A percentile compares a stretch with the other conserved stretches of the same genome.
These are phyloP conservation scores for Calonectria fujianensis DNA, from an alignment of 2,329 filamentous ascomycete genomes.

Conservation along the genomic window DNA sequence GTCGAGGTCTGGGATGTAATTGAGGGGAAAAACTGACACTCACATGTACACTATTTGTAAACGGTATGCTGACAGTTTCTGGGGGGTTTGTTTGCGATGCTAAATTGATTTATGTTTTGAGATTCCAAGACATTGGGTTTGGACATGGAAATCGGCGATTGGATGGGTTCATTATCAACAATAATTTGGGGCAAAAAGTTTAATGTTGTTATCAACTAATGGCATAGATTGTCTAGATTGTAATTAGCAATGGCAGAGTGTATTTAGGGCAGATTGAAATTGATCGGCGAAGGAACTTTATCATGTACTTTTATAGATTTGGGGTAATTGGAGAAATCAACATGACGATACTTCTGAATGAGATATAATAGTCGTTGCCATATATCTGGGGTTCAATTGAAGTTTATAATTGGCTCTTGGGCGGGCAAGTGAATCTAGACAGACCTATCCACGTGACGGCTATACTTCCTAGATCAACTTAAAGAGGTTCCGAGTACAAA, in stretches of 20 bases:
- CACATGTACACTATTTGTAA: conserved; percentile 3
- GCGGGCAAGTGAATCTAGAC: neutral
- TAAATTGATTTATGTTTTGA: neutral
- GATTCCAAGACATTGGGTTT: conserved; percentile 3
- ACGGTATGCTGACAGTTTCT: neutral
- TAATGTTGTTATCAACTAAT: conserved; percentile 36
- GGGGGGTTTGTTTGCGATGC: neutral
- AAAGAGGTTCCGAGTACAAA: neutral
- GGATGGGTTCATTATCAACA: conserved; percentile 19
- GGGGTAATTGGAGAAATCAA: neutral
- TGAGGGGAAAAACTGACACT: conserved; percentile 42
- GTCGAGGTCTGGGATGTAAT: conserved; percentile 60
- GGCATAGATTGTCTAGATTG: neutral
- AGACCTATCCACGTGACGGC: neutral
- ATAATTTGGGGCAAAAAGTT: neutral
- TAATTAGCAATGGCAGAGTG: neutral
- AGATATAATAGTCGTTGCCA: neutral
- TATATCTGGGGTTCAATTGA: neutral
- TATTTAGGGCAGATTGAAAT: neutral
- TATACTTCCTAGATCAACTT: neutral
- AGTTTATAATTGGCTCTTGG: neutral
- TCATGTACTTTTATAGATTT: neutral
- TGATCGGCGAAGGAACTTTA: neutral
- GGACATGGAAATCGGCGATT: neutral
- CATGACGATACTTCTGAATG: neutral